phyloP scores from a whole-genome alignment of 345 rosid genomes.

The Ceriops tagal region DNA sequence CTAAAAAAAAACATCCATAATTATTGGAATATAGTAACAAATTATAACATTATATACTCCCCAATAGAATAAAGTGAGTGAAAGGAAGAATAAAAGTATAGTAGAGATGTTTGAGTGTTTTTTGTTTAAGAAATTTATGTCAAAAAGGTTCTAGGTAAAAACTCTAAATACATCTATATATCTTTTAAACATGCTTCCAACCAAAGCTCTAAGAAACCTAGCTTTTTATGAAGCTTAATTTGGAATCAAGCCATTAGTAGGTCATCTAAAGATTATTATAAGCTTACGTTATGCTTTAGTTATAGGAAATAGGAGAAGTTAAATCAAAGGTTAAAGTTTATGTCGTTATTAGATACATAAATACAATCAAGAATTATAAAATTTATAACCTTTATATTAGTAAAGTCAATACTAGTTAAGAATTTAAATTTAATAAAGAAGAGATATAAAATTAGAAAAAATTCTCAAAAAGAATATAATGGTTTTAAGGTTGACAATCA shows the following conservation, averaged over 20 bases:
- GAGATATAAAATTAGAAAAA: background rate
- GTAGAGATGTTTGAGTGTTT: too few relatives aligned
- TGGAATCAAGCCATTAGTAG: background rate
- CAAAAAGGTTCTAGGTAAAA: too few relatives aligned
- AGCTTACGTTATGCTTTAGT: background rate
- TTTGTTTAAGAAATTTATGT: too few relatives aligned
- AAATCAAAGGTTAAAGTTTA: background rate
- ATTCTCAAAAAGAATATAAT: background rate
- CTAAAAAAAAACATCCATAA: too few relatives aligned
- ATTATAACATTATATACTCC: too few relatives aligned
- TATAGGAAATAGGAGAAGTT: background rate
- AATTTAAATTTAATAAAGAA: background rate
- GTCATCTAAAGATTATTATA: background rate
- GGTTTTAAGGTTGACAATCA: background rate
- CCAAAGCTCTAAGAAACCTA: background rate
- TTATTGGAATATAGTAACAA: too few relatives aligned
- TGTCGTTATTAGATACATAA: background rate
- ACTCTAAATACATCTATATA: background rate
- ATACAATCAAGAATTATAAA: background rate
- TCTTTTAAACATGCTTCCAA: background rate
- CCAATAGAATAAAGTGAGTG: too few relatives aligned
- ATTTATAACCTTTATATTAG: background rate
- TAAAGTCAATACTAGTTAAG: background rate
- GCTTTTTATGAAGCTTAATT: background rate
- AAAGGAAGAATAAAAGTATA: too few relatives aligned